Evolutionary conservation across 768 basidiomycete species (phyloP), one percentile per base, ranked within the genome.

Genomic region (Neoboletus magnificus): DNA sequence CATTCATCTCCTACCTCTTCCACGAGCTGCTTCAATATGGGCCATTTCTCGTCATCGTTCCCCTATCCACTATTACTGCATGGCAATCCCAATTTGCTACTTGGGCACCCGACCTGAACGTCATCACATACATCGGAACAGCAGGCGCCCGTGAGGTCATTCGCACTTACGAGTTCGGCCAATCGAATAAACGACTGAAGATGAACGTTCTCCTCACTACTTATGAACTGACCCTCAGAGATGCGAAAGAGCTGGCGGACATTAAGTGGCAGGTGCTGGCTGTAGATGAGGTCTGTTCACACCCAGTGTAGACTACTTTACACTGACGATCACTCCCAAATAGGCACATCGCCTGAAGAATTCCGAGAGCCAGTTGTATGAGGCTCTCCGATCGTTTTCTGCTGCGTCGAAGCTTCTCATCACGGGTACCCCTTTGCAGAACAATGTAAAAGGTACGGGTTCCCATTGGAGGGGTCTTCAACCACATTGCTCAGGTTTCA

Each of bases 341-440:
- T 49, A 93, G 90, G 96, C 97, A 3, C 97, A 99, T 76, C 91
- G 97, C 16, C 73, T 99, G 62, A 99, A 99, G 79, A 98, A 99
- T 73, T 92, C 91, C 52, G 97, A 98, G 72, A 93, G 91, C 63
- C 95, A 98, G 75, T 72, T 99, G 50, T 98, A 98, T 72, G 93
- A 98, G 69, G 95, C 95, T 5, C 78, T 99, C 52, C 80, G 84
- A 65, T 83, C 90, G 59, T 99, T 98, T 77, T 82, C 85, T 45
- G 88, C 93, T 42, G 88, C 89, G 5, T 93, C 91, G 36, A 94
- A 96, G 74, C 81, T 99, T 53, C 84, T 99, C 63, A 98, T 99
- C 69, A 99, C 97, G 1, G 97, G 97, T 16, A 99, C 97, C 2
- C 97, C 97, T 25, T 77, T 99, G 52, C 97, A 99, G 72, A 99